A percentile compares a stretch with the other conserved stretches of the same genome.
Evolutionary conservation across 2,329 filamentous ascomycete species (phyloP).

Genomic region (Colletotrichum spaethianum): DNA sequence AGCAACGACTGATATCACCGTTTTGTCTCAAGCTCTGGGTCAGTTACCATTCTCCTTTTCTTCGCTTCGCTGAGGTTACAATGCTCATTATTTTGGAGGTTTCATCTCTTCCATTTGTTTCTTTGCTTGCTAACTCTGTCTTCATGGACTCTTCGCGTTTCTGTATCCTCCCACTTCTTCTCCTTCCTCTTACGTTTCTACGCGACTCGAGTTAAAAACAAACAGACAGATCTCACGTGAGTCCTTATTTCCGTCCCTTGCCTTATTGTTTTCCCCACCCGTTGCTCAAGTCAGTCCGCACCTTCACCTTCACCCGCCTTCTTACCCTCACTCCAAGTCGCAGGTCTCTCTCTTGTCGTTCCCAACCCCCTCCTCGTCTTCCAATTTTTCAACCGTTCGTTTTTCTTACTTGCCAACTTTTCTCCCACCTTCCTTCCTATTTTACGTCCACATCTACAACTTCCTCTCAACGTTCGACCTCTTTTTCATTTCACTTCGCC

Average conservation of each 20-base stretch:
- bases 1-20: not conserved
- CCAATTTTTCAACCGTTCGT: not conserved
- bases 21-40: no score
- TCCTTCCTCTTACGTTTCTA: not conserved
- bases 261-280: not conserved
- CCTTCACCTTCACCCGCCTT: not conserved
- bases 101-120: not conserved
- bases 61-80: not conserved
- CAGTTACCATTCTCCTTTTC: not conserved
- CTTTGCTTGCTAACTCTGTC: not conserved
- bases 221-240: not conserved
- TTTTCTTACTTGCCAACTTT: not conserved
- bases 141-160: not conserved
- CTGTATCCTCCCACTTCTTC: not conserved
- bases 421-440: not conserved
- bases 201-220: not conserved
- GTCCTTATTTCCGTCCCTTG: not conserved
- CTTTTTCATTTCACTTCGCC: not conserved
- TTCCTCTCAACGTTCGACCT: not conserved
- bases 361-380: not conserved
- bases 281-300: not conserved
- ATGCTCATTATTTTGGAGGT: fast-evolving
- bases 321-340: not conserved
- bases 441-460: not conserved
- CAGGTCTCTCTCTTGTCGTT: not conserved